Evolutionary conservation across 495 filamentous ascomycete genomes (phyloP).

Genomic region (Alectoria sarmentosa): DNA sequence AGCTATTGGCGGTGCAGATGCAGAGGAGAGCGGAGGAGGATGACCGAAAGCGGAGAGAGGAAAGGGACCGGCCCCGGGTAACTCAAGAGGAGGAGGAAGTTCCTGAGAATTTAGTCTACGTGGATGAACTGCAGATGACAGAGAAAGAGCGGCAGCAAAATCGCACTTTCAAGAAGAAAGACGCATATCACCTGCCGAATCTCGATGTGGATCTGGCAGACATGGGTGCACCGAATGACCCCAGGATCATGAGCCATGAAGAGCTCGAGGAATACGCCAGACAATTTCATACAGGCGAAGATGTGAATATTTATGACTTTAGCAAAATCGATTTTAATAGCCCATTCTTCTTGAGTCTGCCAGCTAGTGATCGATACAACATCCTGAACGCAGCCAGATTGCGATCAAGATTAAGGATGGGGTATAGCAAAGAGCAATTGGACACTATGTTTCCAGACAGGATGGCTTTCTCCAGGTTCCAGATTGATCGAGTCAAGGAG

Average conservation of each 20-base stretch:
- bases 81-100: conserved; percentile 55
- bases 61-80: conserved; percentile 29
- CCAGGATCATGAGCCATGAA: conserved; percentile 87
- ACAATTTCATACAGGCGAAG: conserved; percentile 87
- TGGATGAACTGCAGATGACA: conserved; percentile 78
- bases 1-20: conserved; percentile 87
- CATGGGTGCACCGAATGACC: conserved; percentile 87
- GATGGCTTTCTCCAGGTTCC: conserved; percentile 95
- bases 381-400: conserved; percentile 90
- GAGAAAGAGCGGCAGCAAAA: conserved; percentile 63
- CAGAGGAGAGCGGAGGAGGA: conserved; percentile 83
- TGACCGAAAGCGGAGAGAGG: conserved; percentile 52
- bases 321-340: conserved; percentile 97
- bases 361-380: conserved; percentile 88
- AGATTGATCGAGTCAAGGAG: conserved; percentile 88
- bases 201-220: conserved; percentile 64
- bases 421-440: conserved; percentile 89
- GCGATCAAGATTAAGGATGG: conserved; percentile 84
- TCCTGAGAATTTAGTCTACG: conserved; percentile 75
- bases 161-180: conserved; percentile 80
- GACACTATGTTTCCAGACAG: conserved; percentile 94
- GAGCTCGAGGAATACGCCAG: conserved; percentile 88
- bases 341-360: conserved; percentile 84
- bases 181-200: conserved; percentile 90
- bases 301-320: conserved; percentile 97